These are phyloP conservation scores for Xylariaceae sp. DNA, from an alignment of 2,329 filamentous ascomycete species.

Conservation along the genomic window DNA sequence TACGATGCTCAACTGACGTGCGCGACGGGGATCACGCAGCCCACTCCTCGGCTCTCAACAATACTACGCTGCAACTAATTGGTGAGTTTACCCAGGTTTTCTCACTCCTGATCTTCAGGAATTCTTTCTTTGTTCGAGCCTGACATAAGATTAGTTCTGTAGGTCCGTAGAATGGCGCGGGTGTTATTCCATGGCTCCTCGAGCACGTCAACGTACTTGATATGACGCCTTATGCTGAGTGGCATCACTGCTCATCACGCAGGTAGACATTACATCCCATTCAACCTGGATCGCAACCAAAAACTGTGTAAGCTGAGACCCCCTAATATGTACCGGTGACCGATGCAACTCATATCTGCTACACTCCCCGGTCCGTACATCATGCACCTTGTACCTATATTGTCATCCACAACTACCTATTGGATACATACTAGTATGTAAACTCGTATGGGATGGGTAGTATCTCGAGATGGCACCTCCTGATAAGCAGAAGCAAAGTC, in stretches of 20 bases:
- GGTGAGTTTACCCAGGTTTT: neutral
- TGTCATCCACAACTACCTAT: neutral
- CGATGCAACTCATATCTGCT: neutral
- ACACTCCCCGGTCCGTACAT: neutral
- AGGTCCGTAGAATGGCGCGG: neutral
- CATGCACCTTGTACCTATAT: neutral
- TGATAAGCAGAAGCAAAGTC: neutral
- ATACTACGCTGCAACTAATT: neutral
- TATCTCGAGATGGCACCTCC: neutral
- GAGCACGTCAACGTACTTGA: neutral
- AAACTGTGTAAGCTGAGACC: too few relatives aligned
- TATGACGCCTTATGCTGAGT: neutral
- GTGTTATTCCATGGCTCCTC: neutral
- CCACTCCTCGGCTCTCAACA: neutral
- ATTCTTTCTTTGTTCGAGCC: neutral
- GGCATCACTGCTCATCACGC: neutral
- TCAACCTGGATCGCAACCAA: too few relatives aligned
- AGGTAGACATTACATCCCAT: too few relatives aligned
- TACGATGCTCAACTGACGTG: neutral
- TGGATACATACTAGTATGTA: neutral
- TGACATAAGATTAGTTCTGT: too few relatives aligned
- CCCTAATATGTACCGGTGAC: neutral
- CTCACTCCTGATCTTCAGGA: neutral
- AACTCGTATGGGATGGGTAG: too few relatives aligned
- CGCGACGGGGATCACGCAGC: neutral